Evolutionary conservation across 768 basidiomycete genomes (phyloP), one percentile per base, ranked within the genome.

Genomic region (Tephrocybe sp.): DNA sequence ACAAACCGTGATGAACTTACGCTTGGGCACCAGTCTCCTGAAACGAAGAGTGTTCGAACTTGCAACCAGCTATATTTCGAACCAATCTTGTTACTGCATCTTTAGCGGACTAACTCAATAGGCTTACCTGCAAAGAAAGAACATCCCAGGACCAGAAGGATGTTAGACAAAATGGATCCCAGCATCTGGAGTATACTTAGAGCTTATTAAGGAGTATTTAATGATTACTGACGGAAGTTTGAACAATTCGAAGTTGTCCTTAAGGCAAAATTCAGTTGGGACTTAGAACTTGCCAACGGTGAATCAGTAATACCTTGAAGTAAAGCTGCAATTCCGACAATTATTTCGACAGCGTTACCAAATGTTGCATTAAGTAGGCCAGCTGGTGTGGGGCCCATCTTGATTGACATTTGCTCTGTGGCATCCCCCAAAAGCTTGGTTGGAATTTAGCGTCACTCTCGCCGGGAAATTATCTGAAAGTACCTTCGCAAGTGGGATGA

Each of bases 401-500:
- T 82, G 42, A 84, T 65, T 1, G 87, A 86, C 74, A 89, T 76
- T 66, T 90, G 88, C 45, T 92, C 89, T 0, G 90, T 92, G 0
- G 89, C 83, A 48, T 88, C 85, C 11, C 90, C 89, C 5, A 92
- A 79, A 45, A 92, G 73, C 82, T 89, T 53, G 12, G 32, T 31
- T 45, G 53, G 22, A 22, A 23, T 31, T 53, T 12, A 57, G 50
- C 33, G 22, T 36, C 19, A 19, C n/a, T n/a, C n/a, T n/a, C 11
- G 11, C 17, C n/a, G 26, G n/a, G 36, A 45, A 26, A 39, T 19
- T 16, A 39, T 8, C 16, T 13, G 23, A 48, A 38, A 16, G 10
- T 59, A 90, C 91, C 75, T 87, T 88, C 22, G 92, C 94, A 23
- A 97, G 77, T 22, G 94, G 94, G 48, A 94, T 73, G 59, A 94